Conservation (phyloP, 2,329 filamentous ascomycete species). For the Xylaria multiplex region DNA sequence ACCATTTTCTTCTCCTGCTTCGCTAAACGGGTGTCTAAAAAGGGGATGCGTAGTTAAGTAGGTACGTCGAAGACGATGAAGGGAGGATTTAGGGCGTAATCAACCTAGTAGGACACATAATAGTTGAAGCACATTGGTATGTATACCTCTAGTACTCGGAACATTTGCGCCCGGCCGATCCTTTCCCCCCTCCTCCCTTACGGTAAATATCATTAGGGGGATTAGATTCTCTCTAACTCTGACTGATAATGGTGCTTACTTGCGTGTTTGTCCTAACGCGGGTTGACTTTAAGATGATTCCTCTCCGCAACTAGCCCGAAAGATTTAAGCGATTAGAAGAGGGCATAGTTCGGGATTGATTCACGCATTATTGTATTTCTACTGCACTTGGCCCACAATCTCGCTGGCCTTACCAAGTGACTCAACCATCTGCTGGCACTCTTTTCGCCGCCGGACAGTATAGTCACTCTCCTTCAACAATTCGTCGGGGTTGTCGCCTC, state of each 20-base stretch:
- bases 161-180: conserved; percentile 11
- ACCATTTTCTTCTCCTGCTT: conserved; percentile 22
- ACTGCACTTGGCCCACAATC: conserved; percentile 87
- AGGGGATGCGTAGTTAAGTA: not conserved
- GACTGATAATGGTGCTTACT: conserved; percentile 8
- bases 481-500: conserved; percentile 87
- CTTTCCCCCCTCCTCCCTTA: conserved; percentile 11
- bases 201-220: conserved; percentile 13
- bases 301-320: not conserved
- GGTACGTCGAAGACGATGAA: conserved; percentile 1
- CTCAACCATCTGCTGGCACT: conserved; percentile 99
- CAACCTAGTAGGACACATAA: conserved; percentile 14
- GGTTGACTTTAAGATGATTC: not conserved
- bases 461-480: conserved; percentile 98
- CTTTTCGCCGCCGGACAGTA: conserved; percentile 92
- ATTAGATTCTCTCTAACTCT: conserved; percentile 22
- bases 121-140: conserved; percentile 16
- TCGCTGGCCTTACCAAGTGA: conserved; percentile 88
- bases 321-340: conserved; percentile 13
- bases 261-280: not conserved
- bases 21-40: conserved; percentile 21
- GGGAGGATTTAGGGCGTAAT: not conserved
- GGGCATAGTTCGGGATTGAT: conserved; percentile 11
- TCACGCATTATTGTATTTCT: conserved; percentile 38
- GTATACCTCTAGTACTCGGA: conserved; percentile 6